Base-by-base conservation (phyloP, 257 asterid genomes). In the Verbena officinalis region DNA sequence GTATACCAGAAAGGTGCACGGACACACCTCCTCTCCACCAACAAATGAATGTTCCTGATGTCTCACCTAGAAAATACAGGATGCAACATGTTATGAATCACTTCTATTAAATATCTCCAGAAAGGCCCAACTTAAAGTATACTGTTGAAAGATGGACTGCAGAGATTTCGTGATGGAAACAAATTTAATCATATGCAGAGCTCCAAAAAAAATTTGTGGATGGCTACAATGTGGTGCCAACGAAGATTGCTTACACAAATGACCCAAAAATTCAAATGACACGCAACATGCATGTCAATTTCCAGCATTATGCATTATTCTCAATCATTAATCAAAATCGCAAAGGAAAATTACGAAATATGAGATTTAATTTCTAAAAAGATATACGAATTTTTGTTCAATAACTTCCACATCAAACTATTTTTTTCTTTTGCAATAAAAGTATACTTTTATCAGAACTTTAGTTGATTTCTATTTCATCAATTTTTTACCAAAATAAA, bases 1-100 rank as follows among this genome's bases (percentile, higher is more conserved):
- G 22, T 16, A 55, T 19, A 86, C 44, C 23, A 81, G 56, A 69
- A 86, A 86, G n/a, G 70, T 64, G 83, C 89, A 86, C 55, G 19
- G 43, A 57, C 95, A 84, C 72, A 75, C 80, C 69, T 86, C 91
- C 62, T 80, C 86, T 53, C 75, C 83, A 67, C 56, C 72, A 43
- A 9, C 17, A 54, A 75, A 54, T 20, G 72, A 52, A 73, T 86
- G 95, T 12, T 17, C 4, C 73, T 50, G 54, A 34, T 4, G 79
- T 63, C 78, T 49, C 67, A 84, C 88, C 95, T 86, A 44, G 31
- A 59, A 72, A 22, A 27, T 30, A 39, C 44, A 62, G 27, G 74
- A 51, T 34, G 30, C 20, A 66, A 23, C 59, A 66, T 19, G 36
- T 30, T 30, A 3, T 7, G 3, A 30, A 30, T 30, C 7, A 9